A percentile compares a stretch with the other conserved stretches of the same genome.
Conservation (phyloP, 225 moss, liverwort and hornwort species). For the Polytrichum formosum region DNA sequence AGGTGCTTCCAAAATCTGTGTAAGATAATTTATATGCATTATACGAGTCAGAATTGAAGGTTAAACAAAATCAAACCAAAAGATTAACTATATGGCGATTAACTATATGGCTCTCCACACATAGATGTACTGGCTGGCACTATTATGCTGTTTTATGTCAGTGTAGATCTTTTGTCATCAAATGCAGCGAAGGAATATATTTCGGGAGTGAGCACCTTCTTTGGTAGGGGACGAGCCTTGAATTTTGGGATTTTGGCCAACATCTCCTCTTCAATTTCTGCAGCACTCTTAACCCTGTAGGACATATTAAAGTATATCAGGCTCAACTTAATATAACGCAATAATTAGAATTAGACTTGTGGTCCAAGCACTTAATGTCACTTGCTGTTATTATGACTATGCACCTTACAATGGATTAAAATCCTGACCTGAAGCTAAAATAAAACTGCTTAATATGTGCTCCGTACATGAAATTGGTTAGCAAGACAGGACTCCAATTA, state of each 20-base stretch:
- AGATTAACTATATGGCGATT: neutral
- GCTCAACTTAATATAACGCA: slow-evolving; percentile 1
- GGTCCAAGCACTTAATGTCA: no score
- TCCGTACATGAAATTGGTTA: no score
- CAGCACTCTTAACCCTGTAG: slow-evolving; percentile 78
- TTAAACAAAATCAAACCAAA: neutral
- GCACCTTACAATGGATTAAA: no score
- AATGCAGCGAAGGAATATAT: neutral
- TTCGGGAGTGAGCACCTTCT: slow-evolving; percentile 53
- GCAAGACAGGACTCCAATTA: no score
- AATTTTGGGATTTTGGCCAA: slow-evolving; percentile 83
- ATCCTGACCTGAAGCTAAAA: no score
- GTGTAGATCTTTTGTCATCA: neutral
- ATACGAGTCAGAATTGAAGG: neutral
- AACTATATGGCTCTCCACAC: neutral
- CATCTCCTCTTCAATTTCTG: slow-evolving; percentile 85
- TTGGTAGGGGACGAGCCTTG: slow-evolving; percentile 82
- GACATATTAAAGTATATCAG: slow-evolving; percentile 6
- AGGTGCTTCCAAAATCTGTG: slow-evolving; percentile 72
- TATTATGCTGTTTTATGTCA: neutral
- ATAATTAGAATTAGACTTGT: no score
- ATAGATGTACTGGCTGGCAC: neutral
- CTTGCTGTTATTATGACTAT: no score
- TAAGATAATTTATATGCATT: no score
- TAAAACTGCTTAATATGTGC: no score